These are phyloP conservation scores for Akanthomyces dipterigenus DNA, from an alignment of 2,329 filamentous ascomycete genomes.

Conservation along the genomic window DNA sequence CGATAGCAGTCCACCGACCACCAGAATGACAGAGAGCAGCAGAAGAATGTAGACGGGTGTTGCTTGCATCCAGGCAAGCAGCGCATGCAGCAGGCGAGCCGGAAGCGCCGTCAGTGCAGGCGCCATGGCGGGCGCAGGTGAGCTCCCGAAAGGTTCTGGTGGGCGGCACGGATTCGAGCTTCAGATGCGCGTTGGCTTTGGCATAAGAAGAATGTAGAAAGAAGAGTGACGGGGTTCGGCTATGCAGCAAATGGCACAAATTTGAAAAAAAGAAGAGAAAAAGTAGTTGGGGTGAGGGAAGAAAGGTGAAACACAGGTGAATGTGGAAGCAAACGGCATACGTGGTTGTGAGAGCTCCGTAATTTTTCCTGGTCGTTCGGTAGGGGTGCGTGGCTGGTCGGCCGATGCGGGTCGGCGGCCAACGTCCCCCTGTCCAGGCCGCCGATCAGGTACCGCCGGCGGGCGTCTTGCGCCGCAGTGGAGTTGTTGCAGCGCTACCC, in stretches of 20 bases:
- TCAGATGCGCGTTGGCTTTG: not conserved
- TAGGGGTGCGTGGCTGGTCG: not conserved
- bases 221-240: not conserved
- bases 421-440: too few relatives aligned
- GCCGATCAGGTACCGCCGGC: too few relatives aligned
- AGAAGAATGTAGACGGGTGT: constrained; percentile 34
- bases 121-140: not conserved
- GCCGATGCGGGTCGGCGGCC: not conserved
- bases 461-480: not conserved
- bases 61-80: constrained; percentile 30
- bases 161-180: not conserved
- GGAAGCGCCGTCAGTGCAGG: constrained; percentile 26
- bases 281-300: not conserved
- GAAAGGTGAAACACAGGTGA: constrained; percentile 3
- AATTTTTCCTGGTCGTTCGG: too few relatives aligned
- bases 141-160: not conserved
- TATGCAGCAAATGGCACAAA: not conserved
- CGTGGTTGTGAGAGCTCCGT: not conserved
- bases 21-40: constrained; percentile 26
- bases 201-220: not conserved
- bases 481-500: not conserved
- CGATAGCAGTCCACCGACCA: constrained; percentile 28
- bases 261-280: not conserved
- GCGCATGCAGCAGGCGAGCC: constrained; percentile 26
- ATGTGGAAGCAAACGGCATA: constrained; percentile 10